Evolutionary conservation across 2,329 filamentous ascomycete species (phyloP).

Genomic region (Periconia macrospinosa): DNA sequence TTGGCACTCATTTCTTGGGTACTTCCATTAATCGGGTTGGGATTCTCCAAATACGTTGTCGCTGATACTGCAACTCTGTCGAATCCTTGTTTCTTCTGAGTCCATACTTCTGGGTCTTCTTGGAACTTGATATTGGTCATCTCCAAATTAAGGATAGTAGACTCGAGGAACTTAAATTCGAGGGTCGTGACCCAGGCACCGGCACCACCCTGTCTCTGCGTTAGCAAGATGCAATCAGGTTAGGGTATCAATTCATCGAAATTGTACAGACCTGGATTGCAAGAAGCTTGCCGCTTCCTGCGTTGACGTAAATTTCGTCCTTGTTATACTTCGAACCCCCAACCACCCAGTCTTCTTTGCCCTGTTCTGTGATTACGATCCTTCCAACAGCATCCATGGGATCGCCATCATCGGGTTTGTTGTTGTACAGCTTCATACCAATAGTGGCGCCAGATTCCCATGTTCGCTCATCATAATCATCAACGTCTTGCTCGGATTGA

Average conservation of each 20-base stretch:
- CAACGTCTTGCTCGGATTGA: neutral
- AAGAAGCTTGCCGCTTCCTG: neutral
- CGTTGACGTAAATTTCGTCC: too few relatives aligned
- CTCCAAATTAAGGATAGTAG: neutral
- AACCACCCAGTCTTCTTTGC: neutral
- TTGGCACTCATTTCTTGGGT: too few relatives aligned
- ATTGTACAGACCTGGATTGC: neutral
- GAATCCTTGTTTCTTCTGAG: neutral
- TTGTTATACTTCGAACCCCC: neutral
- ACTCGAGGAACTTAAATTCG: constrained; percentile 2
- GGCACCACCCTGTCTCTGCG: neutral
- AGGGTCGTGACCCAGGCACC: neutral
- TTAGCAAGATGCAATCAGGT: too few relatives aligned
- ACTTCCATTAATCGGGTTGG: too few relatives aligned
- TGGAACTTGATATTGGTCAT: neutral
- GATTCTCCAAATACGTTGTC: too few relatives aligned
- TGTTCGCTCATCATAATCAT: neutral
- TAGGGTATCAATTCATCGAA: neutral
- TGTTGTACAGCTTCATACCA: constrained; percentile 2
- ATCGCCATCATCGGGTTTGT: constrained; percentile 2
- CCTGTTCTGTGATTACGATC: neutral
- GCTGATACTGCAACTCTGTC: neutral
- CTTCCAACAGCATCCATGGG: constrained; percentile 3
- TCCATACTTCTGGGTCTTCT: neutral
- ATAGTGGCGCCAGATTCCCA: neutral